These are phyloP conservation scores for Saccharomycopsis schoenii DNA, from an alignment of 805 yeast genomes.

Conservation along the genomic window DNA sequence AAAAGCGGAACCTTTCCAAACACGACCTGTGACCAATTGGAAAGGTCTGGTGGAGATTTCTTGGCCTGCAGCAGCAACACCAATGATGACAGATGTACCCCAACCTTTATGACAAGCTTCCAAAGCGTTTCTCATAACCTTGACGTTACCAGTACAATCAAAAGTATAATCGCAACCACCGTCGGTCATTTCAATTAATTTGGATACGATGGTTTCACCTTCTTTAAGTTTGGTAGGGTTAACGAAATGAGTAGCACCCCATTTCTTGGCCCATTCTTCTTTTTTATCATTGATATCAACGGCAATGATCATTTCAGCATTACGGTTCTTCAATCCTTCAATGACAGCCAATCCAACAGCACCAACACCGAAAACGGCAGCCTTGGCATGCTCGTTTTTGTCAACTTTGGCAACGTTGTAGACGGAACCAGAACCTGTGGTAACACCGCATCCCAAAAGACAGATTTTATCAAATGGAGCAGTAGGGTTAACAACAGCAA, in stretches of 20 bases:
- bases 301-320: slow-evolving; percentile 74
- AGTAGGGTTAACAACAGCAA: slow-evolving; percentile 78
- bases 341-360: slow-evolving; percentile 94
- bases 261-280: slow-evolving; percentile 74
- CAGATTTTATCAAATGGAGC: slow-evolving; percentile 85
- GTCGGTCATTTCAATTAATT: slow-evolving; percentile 81
- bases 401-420: slow-evolving; percentile 85
- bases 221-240: slow-evolving; percentile 65
- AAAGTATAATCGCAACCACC: slow-evolving; percentile 96
- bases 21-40: slow-evolving; percentile 98
- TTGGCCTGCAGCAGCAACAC: slow-evolving; percentile 98
- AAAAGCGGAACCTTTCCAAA: slow-evolving; percentile 98
- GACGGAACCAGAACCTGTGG: slow-evolving; percentile 98
- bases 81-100: slow-evolving; percentile 93
- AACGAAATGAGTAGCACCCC: slow-evolving; percentile 93
- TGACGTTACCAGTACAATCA: slow-evolving; percentile 95
- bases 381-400: slow-evolving; percentile 64
- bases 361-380: slow-evolving; percentile 97
- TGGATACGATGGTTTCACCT: slow-evolving; percentile 69
- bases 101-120: slow-evolving; percentile 99
- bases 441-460: slow-evolving; percentile 95
- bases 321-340: slow-evolving; percentile 83
- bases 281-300: slow-evolving; percentile 81
- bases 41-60: slow-evolving; percentile 96
- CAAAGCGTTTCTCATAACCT: slow-evolving; percentile 91